Evolutionary conservation across 345 rosid genomes (phyloP), one percentile per base, ranked within the genome.

Genomic region (Corchorus olitorius): DNA sequence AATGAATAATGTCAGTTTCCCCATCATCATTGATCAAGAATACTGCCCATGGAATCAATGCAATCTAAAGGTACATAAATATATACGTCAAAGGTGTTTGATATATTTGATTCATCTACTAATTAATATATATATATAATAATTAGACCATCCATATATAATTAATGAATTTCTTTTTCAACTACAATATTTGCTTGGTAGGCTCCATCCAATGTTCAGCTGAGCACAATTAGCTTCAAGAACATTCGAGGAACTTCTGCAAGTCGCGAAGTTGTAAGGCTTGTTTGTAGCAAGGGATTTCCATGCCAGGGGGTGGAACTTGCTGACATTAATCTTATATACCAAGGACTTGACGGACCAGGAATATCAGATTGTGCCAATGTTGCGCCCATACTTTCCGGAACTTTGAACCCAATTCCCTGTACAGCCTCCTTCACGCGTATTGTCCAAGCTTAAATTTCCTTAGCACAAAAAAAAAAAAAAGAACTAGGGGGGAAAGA

Each of bases 21-120:
- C 87, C 13, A 37, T 86, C 20, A 4, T 84, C 52, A 33, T 86
- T 8, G 89, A 86, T 62, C 89, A 86, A 74, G 20, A 48, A 20
- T 87, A 87, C 64, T 87, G 85, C 72, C 86, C 86, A 0, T 46
- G 45, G 7, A 65, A 75, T 39, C 48, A 63, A 14, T 84, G 87
- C 83, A 73, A 59, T 8, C 1, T 27, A 6, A 12, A 73, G 78
- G 84, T 83, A 60, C 27, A 27, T 27, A 27, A 0, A 27, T 27
- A 27, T 27, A 27, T 27, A 6, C n/a, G 7, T n/a, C 9, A 20
- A n/a, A 19, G 16, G 27, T 27, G 27, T 27, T 27, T 27, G 27
- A 27, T 27, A 27, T 27, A 27, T 0, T 27, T 27, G 27, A 27
- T 27, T 1, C 27, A 27, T 27, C 27, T 60, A 2, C 65, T n/a